phyloP scores from a whole-genome alignment of 306 rosid genomes.

The Cyamopsis tetragonoloba region DNA sequence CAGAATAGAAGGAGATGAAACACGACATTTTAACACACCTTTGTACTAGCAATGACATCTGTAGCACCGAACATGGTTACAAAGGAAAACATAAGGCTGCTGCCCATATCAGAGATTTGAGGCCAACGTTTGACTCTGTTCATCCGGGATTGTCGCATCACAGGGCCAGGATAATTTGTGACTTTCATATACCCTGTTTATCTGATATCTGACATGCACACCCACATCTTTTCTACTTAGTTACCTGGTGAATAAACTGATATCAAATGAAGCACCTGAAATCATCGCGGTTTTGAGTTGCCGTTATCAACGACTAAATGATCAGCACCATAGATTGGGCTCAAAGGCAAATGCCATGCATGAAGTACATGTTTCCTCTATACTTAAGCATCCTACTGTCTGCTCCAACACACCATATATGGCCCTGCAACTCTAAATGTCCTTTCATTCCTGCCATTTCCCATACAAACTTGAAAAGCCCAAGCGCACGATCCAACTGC shows the following conservation, averaged over 20 bases:
- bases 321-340: neutral
- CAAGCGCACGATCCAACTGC: constrained; percentile 75
- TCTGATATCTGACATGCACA: neutral
- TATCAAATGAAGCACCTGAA: constrained; percentile 10
- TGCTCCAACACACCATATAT: constrained; percentile 79
- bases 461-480: constrained; percentile 79
- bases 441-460: constrained; percentile 78
- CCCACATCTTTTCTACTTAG: neutral
- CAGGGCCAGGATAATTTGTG: too few species aligned
- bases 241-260: neutral
- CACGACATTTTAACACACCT: too few species aligned
- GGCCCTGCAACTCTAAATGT: constrained; percentile 66
- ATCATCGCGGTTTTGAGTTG: constrained; percentile 1
- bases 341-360: constrained; percentile 60
- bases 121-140: too few species aligned
- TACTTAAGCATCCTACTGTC: constrained; percentile 51
- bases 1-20: too few species aligned
- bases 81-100: too few species aligned
- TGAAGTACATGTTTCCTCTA: constrained; percentile 54
- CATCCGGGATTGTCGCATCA: too few species aligned
- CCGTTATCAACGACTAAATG: neutral
- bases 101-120: too few species aligned
- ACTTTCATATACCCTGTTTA: neutral
- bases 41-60: too few species aligned
- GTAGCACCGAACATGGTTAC: too few species aligned